Conservation (phyloP, 1,139 yeast species). For the Geotrichum restrictum region DNA sequence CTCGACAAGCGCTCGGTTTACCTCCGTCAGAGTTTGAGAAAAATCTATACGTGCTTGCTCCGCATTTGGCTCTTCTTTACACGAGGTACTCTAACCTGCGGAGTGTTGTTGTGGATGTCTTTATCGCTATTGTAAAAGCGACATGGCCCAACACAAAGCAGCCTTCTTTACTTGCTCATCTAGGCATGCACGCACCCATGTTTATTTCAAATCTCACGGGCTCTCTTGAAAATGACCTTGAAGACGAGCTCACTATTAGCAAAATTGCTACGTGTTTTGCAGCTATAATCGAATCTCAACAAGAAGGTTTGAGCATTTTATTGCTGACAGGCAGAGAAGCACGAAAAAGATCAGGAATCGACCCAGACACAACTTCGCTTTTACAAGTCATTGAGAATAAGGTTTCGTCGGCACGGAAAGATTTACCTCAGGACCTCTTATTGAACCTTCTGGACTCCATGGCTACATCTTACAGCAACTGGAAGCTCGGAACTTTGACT, state of each 20-base stretch:
- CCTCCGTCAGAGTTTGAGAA: conserved; percentile 58
- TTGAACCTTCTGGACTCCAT: conserved; percentile 32
- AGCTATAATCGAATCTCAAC: conserved; percentile 71
- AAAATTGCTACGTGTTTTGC: conserved; percentile 55
- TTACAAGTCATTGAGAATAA: conserved; percentile 58
- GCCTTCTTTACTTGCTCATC: conserved; percentile 77
- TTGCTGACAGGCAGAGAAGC: conserved; percentile 69
- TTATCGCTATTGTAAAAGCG: conserved; percentile 60
- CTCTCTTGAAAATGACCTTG: conserved; percentile 60
- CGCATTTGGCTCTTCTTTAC: conserved; percentile 59
- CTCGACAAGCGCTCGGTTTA: conserved; percentile 49
- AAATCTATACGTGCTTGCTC: conserved; percentile 53
- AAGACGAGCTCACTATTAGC: conserved; percentile 53
- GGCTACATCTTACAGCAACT: conserved; percentile 36
- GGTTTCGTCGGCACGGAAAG: conserved; percentile 33
- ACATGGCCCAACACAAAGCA: conserved; percentile 53
- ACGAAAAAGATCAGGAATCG: conserved; percentile 35
- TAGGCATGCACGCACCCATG: conserved; percentile 63
- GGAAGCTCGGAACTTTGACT: conserved; percentile 19
- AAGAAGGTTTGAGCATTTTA: conserved; percentile 79
- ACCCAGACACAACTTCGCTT: conserved; percentile 39
- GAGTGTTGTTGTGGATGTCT: conserved; percentile 51
- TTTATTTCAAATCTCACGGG: conserved; percentile 56
- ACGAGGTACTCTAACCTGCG: conserved; percentile 49
- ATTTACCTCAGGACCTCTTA: conserved; percentile 9